Percentiles rank a stretch among this genome's conserved stretches.
These are phyloP conservation scores for Ilyonectria destructans DNA, from an alignment of 2,329 filamentous ascomycete species.

Conservation along the genomic window DNA sequence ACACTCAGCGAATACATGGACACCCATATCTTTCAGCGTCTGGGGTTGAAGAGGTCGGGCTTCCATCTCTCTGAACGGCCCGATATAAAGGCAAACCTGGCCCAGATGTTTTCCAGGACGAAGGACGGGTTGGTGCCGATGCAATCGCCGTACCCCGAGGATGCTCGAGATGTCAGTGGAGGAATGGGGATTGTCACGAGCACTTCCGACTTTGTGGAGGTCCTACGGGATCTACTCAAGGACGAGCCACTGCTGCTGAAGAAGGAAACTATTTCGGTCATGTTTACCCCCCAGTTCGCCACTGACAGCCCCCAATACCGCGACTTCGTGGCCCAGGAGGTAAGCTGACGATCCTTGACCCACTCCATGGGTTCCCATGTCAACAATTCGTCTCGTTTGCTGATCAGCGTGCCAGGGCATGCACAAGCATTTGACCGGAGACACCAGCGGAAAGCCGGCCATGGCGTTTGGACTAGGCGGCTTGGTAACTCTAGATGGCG, in stretches of 20 bases:
- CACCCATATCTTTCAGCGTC: slow-evolving; percentile 16
- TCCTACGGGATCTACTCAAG: slow-evolving; percentile 12
- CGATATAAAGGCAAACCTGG: slow-evolving; percentile 7
- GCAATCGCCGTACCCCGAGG: slow-evolving; percentile 21
- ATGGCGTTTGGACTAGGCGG: slow-evolving; percentile 22
- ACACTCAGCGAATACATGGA: slow-evolving; percentile 19
- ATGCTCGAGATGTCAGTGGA: slow-evolving; percentile 22
- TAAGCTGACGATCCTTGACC: not conserved
- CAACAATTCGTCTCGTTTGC: not conserved
- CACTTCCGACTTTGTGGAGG: slow-evolving; percentile 14
- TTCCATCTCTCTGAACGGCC: slow-evolving; percentile 10
- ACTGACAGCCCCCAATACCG: slow-evolving; percentile 7
- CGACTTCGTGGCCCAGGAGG: slow-evolving; percentile 19
- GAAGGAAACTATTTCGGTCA: not conserved
- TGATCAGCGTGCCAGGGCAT: slow-evolving; percentile 10
- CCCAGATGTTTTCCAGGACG: slow-evolving; percentile 23
- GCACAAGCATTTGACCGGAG: slow-evolving; percentile 26
- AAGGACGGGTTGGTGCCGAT: slow-evolving; percentile 19
- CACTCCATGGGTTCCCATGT: not conserved
- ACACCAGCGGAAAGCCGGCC: slow-evolving; percentile 7
- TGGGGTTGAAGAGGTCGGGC: slow-evolving; percentile 16
- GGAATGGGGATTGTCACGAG: slow-evolving; percentile 25
- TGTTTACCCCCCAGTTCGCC: slow-evolving; percentile 24
- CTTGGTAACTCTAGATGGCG: slow-evolving; percentile 3
- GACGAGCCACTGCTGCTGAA: slow-evolving; percentile 13